Evolutionary conservation across 441 rosid genomes (phyloP).

Genomic region (Lepidium campestre): DNA sequence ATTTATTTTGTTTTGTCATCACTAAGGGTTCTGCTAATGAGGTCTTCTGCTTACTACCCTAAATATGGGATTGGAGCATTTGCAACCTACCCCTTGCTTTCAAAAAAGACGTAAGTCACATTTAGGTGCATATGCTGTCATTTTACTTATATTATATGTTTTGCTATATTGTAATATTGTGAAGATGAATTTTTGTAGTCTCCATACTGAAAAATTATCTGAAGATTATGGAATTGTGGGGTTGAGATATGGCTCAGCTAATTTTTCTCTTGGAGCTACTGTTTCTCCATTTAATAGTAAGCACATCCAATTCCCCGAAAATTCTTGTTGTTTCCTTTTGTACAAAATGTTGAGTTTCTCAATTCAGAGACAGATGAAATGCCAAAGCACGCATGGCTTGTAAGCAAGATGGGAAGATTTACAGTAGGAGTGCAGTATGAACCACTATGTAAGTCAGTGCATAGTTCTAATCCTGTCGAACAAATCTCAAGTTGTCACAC

Average conservation of each 20-base stretch:
- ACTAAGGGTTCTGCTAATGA: constrained; percentile 57
- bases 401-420: constrained; percentile 83
- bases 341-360: neutral
- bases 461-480: neutral
- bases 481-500: neutral
- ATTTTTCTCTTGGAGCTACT: constrained; percentile 69
- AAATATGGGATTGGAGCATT: constrained; percentile 81
- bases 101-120: constrained; percentile 41
- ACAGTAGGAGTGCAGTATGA: constrained; percentile 82
- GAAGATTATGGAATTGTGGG: constrained; percentile 74
- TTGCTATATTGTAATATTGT: neutral
- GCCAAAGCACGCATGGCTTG: constrained; percentile 81
- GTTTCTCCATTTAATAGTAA: constrained; percentile 59
- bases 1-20: constrained; percentile 21
- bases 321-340: neutral
- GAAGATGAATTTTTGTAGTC: neutral
- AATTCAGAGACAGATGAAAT: constrained; percentile 47
- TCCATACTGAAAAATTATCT: constrained; percentile 37
- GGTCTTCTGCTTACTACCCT: constrained; percentile 73
- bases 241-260: constrained; percentile 74
- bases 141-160: neutral
- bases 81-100: constrained; percentile 60
- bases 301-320: neutral
- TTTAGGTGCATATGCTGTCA: neutral
- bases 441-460: constrained; percentile 53